Evolutionary conservation across 2,329 filamentous ascomycete genomes (phyloP), one percentile per base, ranked within the genome.

Genomic region (Ceratocystis diversiconidia): DNA sequence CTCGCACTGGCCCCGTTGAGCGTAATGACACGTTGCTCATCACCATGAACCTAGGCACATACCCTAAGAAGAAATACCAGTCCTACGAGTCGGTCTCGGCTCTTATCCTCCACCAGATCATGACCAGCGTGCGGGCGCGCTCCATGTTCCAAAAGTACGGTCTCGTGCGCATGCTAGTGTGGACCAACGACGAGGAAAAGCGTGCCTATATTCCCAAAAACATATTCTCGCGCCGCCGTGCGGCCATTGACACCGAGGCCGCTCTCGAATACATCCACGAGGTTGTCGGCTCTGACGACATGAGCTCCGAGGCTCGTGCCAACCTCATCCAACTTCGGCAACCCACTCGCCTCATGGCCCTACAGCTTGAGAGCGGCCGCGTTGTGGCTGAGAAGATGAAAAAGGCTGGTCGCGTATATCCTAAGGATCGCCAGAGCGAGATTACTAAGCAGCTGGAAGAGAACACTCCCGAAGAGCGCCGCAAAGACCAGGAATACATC

Each of bases 1-100:
- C 76, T 8, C 74, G 75, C 50, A 70, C 74, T n/a, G 76, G 75
- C 0, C 69, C 76, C 2, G 77, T 81, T 4, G 68, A 78, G 52
- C 78, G 80, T 61, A 95, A 95, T 72, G 81, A 89, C 64, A 86
- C 85, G 0, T 77, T 96, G 0, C 82, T 97, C 0, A 80, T 92
- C 19, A 80, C 86, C 28, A 84, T 84, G 19, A 90, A 92, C 70
- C 74, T 92, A 4, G 77, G 80, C 5, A 80, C 79, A 68, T 78
- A 76, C 60, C 80, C 81, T 0, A 79, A 79, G 62, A 80, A 76
- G 63, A 70, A 72, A 5, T 85, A 79, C 69, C 76, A 75, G 32
- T 73, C 72, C 30, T 83, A 85, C 71, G 74, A 82, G 41, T 85
- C 84, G 69, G 73, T 88, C 67, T 79, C 79, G 62, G 74, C 76